Conservation (phyloP, 2,329 filamentous ascomycete genomes). For the Pseudogymnoascus sp. region DNA sequence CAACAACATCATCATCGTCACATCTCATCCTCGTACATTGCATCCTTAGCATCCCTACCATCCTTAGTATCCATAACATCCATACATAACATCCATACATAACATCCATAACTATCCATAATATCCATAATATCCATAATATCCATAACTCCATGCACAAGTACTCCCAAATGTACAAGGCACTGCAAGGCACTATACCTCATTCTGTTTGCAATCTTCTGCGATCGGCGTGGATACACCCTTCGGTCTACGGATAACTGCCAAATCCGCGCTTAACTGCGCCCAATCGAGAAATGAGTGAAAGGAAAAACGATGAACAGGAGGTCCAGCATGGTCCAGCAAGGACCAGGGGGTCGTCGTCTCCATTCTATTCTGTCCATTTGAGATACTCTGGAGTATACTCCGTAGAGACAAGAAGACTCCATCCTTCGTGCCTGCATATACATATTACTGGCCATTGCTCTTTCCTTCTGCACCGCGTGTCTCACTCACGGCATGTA, state of each 20-base stretch:
- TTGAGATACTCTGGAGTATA: not conserved
- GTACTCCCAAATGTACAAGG: not conserved
- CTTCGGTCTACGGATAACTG: not conserved
- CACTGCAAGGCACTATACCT: not conserved
- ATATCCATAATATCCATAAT: not conserved
- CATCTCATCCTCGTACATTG: not conserved
- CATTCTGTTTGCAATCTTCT: conserved; percentile 4
- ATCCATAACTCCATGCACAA: not conserved
- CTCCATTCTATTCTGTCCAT: not conserved
- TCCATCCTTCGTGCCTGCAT: conserved; percentile 7
- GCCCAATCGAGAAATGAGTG: conserved; percentile 3
- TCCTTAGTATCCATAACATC: not conserved
- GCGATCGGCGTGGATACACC: not conserved
- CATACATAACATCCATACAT: not conserved
- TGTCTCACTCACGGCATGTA: not conserved
- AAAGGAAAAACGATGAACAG: not conserved
- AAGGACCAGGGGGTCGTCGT: not conserved
- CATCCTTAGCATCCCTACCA: not conserved
- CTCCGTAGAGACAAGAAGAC: not conserved
- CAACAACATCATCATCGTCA: not conserved
- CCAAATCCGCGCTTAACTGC: conserved; percentile 1
- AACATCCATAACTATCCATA: not conserved
- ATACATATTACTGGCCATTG: conserved; percentile 1
- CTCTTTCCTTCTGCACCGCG: not conserved
- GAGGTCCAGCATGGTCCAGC: not conserved